Percentiles rank a stretch among this genome's conserved stretches.
Evolutionary conservation across 2,329 filamentous ascomycete species (phyloP).

Genomic region (Neopestalotiopsis sp.): DNA sequence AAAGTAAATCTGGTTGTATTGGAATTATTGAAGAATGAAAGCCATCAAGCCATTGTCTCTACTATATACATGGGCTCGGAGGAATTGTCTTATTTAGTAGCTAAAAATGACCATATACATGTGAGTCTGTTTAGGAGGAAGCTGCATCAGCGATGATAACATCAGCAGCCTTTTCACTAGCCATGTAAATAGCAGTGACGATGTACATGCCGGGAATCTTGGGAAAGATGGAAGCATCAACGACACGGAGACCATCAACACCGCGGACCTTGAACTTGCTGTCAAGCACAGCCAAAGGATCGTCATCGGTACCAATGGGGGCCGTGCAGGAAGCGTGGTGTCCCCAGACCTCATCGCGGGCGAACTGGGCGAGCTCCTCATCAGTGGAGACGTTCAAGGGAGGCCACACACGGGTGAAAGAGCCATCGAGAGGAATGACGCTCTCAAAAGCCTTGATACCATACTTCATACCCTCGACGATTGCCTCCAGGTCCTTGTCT

Average conservation of each 20-base stretch:
- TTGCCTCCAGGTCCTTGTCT: slow-evolving; percentile 44
- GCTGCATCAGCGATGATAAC: slow-evolving; percentile 42
- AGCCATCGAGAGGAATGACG: slow-evolving; percentile 42
- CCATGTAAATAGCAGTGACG: slow-evolving; percentile 55
- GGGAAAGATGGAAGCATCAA: slow-evolving; percentile 65
- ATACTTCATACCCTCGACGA: slow-evolving; percentile 53
- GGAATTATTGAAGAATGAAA: background rate
- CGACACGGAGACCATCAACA: slow-evolving; percentile 60
- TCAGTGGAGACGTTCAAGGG: slow-evolving; percentile 45
- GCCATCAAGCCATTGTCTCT: background rate
- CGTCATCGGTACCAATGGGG: slow-evolving; percentile 58
- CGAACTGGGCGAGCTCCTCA: slow-evolving; percentile 49
- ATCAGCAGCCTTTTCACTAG: slow-evolving; percentile 66
- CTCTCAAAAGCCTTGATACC: slow-evolving; percentile 45
- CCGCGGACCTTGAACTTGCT: slow-evolving; percentile 61
- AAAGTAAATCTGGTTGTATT: background rate
- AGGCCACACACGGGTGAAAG: slow-evolving; percentile 38
- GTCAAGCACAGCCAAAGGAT: slow-evolving; percentile 62
- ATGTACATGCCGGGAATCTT: slow-evolving; percentile 49
- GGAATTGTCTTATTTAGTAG: background rate
- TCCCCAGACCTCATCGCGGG: slow-evolving; percentile 46
- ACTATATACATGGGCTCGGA: background rate
- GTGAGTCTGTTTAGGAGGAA: background rate
- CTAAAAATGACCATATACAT: background rate
- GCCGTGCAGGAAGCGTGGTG: slow-evolving; percentile 48